phyloP scores from a whole-genome alignment of 1,284 basidiomycete genomes.

The Cystobasidium slooffiae region DNA sequence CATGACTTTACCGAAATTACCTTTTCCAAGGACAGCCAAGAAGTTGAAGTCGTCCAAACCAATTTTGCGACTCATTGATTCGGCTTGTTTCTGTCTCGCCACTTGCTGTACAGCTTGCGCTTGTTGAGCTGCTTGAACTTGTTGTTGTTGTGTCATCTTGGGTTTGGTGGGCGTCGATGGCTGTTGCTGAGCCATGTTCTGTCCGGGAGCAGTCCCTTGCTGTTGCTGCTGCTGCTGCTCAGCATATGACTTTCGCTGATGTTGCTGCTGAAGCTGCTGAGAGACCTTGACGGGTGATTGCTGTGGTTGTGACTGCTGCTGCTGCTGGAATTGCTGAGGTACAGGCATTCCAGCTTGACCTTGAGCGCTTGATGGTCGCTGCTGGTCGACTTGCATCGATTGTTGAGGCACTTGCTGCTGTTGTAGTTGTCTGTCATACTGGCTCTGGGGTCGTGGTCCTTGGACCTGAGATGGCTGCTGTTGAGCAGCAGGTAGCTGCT shows the following conservation, averaged over 20 bases:
- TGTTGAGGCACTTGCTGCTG: slow-evolving; percentile 46
- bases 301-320: slow-evolving; percentile 46
- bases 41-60: slow-evolving; percentile 99
- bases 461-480: slow-evolving; percentile 45
- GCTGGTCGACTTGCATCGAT: slow-evolving; percentile 46
- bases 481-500: slow-evolving; percentile 45
- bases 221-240: slow-evolving; percentile 55
- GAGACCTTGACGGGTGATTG: slow-evolving; percentile 43
- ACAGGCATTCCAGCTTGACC: slow-evolving; percentile 6
- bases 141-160: slow-evolving; percentile 38
- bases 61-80: slow-evolving; percentile 68
- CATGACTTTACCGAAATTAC: slow-evolving; percentile 99
- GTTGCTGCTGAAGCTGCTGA: slow-evolving; percentile 46
- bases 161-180: slow-evolving; percentile 23
- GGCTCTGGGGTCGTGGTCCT: slow-evolving; percentile 33
- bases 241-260: slow-evolving; percentile 43
- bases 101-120: background rate
- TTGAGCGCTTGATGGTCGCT: slow-evolving; percentile 17
- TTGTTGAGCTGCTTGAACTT: slow-evolving; percentile 57
- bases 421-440: slow-evolving; percentile 43
- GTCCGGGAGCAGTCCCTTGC: slow-evolving; percentile 55
- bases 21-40: slow-evolving; percentile 96
- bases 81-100: too few relatives aligned
- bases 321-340: slow-evolving; percentile 43
- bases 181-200: slow-evolving; percentile 14